Conservation (phyloP, 176 grass and related monocot species). For the Phoenix dactylifera region DNA sequence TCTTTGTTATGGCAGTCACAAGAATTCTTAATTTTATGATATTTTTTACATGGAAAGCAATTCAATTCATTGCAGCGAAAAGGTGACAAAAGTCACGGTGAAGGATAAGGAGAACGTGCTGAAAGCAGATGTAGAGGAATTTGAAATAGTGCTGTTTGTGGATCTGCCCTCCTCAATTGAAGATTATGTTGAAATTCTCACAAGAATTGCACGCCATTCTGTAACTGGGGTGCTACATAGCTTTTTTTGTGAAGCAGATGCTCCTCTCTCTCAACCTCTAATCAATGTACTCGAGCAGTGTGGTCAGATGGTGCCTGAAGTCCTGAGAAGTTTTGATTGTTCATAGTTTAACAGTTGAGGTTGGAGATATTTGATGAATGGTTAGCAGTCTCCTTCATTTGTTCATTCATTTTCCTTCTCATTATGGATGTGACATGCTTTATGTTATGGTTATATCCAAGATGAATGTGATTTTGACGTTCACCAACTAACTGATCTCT, state of each 20-base stretch:
- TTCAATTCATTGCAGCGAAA: conserved; percentile 30
- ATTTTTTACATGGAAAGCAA: too few species aligned
- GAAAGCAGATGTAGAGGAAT: conserved; percentile 30
- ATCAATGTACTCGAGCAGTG: conserved; percentile 44
- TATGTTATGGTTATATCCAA: too few species aligned
- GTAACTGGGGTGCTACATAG: conserved; percentile 48
- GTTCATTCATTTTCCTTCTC: too few species aligned
- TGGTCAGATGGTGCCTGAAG: conserved; percentile 42
- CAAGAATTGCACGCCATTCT: conserved; percentile 26
- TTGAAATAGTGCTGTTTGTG: conserved; percentile 41
- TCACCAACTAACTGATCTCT: too few species aligned
- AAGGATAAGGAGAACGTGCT: conserved; percentile 42
- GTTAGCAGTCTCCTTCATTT: too few species aligned
- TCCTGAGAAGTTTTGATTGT: conserved; percentile 22
- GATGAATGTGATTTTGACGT: too few species aligned
- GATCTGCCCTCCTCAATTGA: conserved; percentile 52
- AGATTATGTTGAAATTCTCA: conserved; percentile 48
- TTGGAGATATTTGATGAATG: neutral
- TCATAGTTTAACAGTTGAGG: neutral
- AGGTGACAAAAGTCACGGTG: conserved; percentile 45
- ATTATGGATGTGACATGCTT: too few species aligned
- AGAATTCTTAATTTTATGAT: too few species aligned
- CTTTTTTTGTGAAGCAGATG: conserved; percentile 42
- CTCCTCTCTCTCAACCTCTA: conserved; percentile 37
- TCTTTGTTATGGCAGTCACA: too few species aligned